Evolutionary conservation across 768 basidiomycete species (phyloP).

Genomic region (Lentinula raphanica): DNA sequence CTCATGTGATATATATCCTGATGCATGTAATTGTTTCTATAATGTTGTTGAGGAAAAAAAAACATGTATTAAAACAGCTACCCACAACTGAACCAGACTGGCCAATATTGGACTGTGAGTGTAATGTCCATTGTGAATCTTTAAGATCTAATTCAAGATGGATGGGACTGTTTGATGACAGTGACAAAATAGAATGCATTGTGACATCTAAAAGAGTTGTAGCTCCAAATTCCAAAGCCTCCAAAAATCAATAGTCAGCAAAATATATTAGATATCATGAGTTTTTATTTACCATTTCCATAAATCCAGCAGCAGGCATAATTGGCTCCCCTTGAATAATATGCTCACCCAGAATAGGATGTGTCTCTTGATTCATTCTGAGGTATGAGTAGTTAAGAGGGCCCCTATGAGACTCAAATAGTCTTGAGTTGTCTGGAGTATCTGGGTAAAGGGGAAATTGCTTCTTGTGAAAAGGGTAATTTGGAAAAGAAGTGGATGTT

Average conservation of each 20-base stretch:
- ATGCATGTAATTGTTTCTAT: too few species aligned
- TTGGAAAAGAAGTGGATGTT: too few species aligned
- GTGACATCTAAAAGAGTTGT: conserved; percentile 15
- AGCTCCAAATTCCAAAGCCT: conserved; percentile 11
- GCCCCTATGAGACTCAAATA: conserved; percentile 13
- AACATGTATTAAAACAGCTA: too few species aligned
- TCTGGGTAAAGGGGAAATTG: too few species aligned
- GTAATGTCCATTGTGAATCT: too few species aligned
- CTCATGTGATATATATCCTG: too few species aligned
- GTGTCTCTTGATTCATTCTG: conserved; percentile 15
- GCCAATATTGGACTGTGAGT: too few species aligned
- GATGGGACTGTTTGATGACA: conserved; percentile 10
- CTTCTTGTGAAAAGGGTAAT: conserved; percentile 30
- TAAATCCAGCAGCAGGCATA: conserved; percentile 36
- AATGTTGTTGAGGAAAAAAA: too few species aligned
- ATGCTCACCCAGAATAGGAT: conserved; percentile 34
- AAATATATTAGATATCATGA: too few species aligned
- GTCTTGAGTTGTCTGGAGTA: conserved; percentile 13
- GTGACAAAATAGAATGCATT: conserved; percentile 15
- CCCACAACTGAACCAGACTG: too few species aligned
- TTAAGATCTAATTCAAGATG: neutral
- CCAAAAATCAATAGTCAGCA: neutral
- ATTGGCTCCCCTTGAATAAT: conserved; percentile 35
- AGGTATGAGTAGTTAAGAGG: conserved; percentile 9
- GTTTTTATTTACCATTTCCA: conserved; percentile 23